These are phyloP conservation scores for Exophiala alcalophila DNA, from an alignment of 2,329 filamentous ascomycete species.

Conservation along the genomic window DNA sequence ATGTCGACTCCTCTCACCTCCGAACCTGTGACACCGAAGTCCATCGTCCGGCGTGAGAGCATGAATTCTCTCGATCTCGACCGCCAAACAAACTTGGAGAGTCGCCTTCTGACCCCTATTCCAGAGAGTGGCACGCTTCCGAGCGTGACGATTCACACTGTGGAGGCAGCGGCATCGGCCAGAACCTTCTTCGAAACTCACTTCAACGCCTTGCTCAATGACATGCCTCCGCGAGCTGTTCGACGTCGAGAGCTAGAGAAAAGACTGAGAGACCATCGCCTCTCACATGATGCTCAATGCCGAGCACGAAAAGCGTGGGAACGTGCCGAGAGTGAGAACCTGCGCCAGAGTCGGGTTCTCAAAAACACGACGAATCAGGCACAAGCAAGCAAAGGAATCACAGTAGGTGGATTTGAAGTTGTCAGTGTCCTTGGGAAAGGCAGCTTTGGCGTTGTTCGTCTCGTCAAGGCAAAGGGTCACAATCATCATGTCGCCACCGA, in stretches of 20 bases:
- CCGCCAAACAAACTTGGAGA: conserved; percentile 6
- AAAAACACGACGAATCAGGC: conserved; percentile 57
- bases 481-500: conserved; percentile 19
- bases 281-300: conserved; percentile 19
- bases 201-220: conserved; percentile 67
- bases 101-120: conserved; percentile 24
- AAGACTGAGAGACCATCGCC: conserved; percentile 48
- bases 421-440: conserved; percentile 85
- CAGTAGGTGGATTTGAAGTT: conserved; percentile 68
- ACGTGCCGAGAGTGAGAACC: conserved; percentile 66
- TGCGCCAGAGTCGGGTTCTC: conserved; percentile 69
- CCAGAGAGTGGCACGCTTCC: conserved; percentile 14
- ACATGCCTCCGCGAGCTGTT: conserved; percentile 57
- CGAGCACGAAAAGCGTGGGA: conserved; percentile 58
- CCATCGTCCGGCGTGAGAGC: conserved; percentile 11
- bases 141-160: conserved; percentile 49
- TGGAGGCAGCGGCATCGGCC: conserved; percentile 74
- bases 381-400: conserved; percentile 48
- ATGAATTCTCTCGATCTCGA: conserved; percentile 18
- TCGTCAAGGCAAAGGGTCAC: conserved; percentile 67
- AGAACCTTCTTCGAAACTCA: conserved; percentile 85
- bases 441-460: conserved; percentile 86
- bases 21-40: conserved; percentile 19
- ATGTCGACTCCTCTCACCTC: conserved; percentile 26
- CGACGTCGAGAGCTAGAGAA: conserved; percentile 62